Evolutionary conservation across 176 grass and related monocot species (phyloP), one percentile per base, ranked within the genome.

Genomic region (Bonia amplexicaulis): DNA sequence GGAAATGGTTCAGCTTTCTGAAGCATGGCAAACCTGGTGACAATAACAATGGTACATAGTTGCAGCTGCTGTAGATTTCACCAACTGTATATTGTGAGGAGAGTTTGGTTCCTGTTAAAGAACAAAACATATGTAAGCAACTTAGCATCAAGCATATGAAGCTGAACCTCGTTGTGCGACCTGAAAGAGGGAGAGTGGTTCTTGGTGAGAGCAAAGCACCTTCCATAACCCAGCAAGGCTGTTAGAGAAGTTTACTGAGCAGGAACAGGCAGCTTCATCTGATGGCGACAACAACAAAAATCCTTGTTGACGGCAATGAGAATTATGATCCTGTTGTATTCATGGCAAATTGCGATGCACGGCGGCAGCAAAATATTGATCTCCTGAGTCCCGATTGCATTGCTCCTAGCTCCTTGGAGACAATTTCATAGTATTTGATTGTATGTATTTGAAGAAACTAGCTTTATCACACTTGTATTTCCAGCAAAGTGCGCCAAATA

Each of bases 1-100:
- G 96, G 96, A 89, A 89, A 86, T 96, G 91, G 86, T 99, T 99
- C 76, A 91, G 92, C 74, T 96, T 96, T 85, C 69, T 96, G 61
- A 88, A 88, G 20, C 37, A 53, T 42, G 68, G 75, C 47, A 89
- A 89, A 85, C 66, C 59, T 71, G 80, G 22, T 79, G 60, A 58
- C 31, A 26, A 69, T 25, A 76, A 71, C 31, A 40, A 22, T 40
- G 13, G 62, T 41, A 69, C 46, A 69, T 83, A 86, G 70, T 79
- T 48, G 62, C 48, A 60, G 3, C 3, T 61, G 7, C 27, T 29
- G 23, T 52, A 60, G 39, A 77, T 75, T 58, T 74, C 70, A 67
- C 15, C 10, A 11, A 44, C 37, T 66, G 35, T n/a, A 49, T 80
- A 35, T 63, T 85, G 39, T 65, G 37, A 66, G 35, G 33, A 66